Base-by-base conservation (phyloP, 73 alveolate genomes). In the Paramecium bursaria region DNA sequence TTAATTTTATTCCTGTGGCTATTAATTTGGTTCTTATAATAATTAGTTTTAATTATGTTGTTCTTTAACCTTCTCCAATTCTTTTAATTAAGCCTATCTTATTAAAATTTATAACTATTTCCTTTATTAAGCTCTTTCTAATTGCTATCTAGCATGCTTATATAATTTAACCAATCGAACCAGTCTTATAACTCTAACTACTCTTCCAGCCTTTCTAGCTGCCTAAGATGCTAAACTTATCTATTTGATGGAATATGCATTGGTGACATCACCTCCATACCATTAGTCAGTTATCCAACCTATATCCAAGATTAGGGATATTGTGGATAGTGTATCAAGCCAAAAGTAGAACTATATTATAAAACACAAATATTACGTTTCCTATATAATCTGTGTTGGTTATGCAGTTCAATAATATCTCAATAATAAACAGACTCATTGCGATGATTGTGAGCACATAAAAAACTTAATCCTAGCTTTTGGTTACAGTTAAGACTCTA, bases 211-310 rank as follows among this genome's bases (percentile, higher is more conserved):
- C 15, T 88, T 61, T 14, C 90, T 87, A 31, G 94, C 93, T 15
- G 94, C 97, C 75, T 96, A 80, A 26, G 93, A 90, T 26, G 96
- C 97, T 50, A 96, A 80, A 6, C 95, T 61, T 1, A 96, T 90
- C 47, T 88, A 90, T 11, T 95, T 94, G 6, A 94, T 82, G 42
- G 54, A 46, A 4, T 96, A 90, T 5, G 97, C 95, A 33, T 74
- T 67, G 1, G 90, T 85, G 7, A 92, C 95, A 27, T 90, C 85
- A 17, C 89, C 89, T 23, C 57, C 42, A 79, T 85, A 48, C 60
- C 89, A 48, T 5, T 67, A 49, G 44, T 93, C 88, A 90, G 90
- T 74, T n/a, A 95, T 86, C 94, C 95, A 92, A 11, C 92, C 95
- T 4, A 91, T 87, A 74, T 92, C 97, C 44, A 89, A 85, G 48